Conservation (phyloP, 2,329 filamentous ascomycete genomes). For the Colletotrichum sp. region DNA sequence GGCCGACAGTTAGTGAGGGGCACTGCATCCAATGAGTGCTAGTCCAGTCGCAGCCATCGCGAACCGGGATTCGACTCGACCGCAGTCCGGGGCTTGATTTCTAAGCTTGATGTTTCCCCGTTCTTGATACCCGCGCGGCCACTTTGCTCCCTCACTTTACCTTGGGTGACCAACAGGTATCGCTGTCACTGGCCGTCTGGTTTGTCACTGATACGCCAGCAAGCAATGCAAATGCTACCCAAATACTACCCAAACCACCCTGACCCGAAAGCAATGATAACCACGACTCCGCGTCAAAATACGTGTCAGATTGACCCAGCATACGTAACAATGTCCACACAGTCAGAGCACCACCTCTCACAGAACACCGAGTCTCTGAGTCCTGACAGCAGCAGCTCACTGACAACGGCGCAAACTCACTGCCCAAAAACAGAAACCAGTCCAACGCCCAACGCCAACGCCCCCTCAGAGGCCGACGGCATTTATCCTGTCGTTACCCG, state of each 20-base stretch:
- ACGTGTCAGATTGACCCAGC: background rate
- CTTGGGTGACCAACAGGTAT: background rate
- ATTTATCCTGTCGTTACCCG: background rate
- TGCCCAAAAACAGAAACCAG: background rate
- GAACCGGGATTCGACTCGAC: background rate
- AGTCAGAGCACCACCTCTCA: background rate
- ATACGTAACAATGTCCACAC: background rate
- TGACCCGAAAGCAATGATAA: background rate
- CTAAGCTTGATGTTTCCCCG: conserved; percentile 1
- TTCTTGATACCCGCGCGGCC: conserved; percentile 8
- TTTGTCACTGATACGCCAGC: background rate
- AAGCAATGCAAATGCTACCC: background rate
- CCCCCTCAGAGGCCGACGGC: background rate
- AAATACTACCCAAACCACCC: background rate
- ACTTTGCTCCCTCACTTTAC: background rate
- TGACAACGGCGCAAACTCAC: background rate
- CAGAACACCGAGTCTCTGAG: background rate
- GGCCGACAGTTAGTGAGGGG: background rate
- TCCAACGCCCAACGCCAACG: background rate
- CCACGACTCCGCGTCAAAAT: background rate
- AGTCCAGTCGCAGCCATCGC: background rate
- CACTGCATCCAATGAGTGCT: background rate
- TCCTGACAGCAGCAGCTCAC: background rate
- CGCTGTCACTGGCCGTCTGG: background rate
- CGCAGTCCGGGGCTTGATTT: background rate